Evolutionary conservation across 1,284 basidiomycete species (phyloP).

Genomic region (Ganoderma sp.): DNA sequence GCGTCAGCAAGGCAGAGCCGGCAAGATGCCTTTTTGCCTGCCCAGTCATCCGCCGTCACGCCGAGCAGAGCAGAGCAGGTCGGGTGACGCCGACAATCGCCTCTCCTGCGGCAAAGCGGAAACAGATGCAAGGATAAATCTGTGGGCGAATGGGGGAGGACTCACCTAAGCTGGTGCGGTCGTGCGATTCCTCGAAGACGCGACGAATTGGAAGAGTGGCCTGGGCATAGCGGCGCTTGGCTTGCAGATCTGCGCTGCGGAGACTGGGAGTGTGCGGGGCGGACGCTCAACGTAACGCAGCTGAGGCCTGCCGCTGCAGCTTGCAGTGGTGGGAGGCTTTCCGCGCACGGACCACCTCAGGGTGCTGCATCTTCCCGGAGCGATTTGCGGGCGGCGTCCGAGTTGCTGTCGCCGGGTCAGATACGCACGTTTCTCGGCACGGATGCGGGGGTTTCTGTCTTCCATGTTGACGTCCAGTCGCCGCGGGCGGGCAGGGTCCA

Average conservation of each 20-base stretch:
- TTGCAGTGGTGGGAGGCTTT: slow-evolving; percentile 5
- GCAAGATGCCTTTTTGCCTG: background rate
- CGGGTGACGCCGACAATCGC: background rate
- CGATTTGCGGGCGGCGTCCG: background rate
- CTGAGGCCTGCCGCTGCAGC: background rate
- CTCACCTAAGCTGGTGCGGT: slow-evolving; percentile 5
- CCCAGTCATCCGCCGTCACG: background rate
- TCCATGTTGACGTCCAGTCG: background rate
- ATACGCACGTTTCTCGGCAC: slow-evolving; percentile 18
- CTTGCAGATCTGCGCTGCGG: slow-evolving; percentile 23
- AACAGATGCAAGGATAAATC: slow-evolving; percentile 4
- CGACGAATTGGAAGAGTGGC: background rate
- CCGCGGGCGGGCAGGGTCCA: background rate
- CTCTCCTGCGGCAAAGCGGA: background rate
- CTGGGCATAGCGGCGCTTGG: slow-evolving; percentile 11
- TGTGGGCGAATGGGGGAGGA: slow-evolving; percentile 1
- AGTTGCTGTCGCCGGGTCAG: background rate
- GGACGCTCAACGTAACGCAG: slow-evolving; percentile 29
- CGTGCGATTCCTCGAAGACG: slow-evolving; percentile 6
- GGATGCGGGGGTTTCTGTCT: background rate
- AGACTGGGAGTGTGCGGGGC: slow-evolving; percentile 10
- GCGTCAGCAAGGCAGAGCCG: background rate
- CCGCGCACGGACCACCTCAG: slow-evolving; percentile 30
- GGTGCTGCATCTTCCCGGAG: background rate
- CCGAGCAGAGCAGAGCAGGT: too few species aligned